Evolutionary conservation across 306 rosid species (phyloP), one percentile per base, ranked within the genome.

Genomic region (Styphnolobium japonicum): DNA sequence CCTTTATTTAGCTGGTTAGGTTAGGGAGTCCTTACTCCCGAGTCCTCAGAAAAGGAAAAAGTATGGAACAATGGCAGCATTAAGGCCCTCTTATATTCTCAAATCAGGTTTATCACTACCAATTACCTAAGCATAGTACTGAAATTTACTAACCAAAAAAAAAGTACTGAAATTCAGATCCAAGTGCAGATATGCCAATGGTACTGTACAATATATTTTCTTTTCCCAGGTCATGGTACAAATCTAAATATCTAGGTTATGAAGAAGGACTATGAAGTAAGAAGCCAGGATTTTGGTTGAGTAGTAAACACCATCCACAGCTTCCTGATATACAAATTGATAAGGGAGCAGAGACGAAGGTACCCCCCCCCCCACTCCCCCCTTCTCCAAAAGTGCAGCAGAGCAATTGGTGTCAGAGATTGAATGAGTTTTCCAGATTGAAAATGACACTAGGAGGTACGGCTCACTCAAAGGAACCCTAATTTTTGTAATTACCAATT

Each of bases 331-430:
- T 34, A 73, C 14, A 73, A 65, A 43, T 14, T 61, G 78, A 82
- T 61, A 40, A 62, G 55, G 70, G 79, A 19, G 68, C 51, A 56
- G 80, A 15, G 82, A 82, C 53, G 79, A 62, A 27, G 31, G 31
- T 27, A 27, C n/a, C n/a, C n/a, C n/a, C n/a, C n/a, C 82, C 82
- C 85, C 86, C 66, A 14, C 86, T n/a, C 10, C 14, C 45, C 14
- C 14, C 23, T 53, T 56, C 82, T 36, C 39, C 34, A 60, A 61
- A 67, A 71, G 71, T 43, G 80, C 33, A 52, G 51, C 80, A 81
- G 65, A 67, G 71, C 29, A 77, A 77, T 56, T 39, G 67, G 15
- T 85, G 88, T 82, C 88, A 85, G 86, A 74, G 48, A 23, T 82
- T 79, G 73, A 69, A 77, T 71, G 75, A 64, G 76, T 65, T 77